These are phyloP conservation scores for Mycena sanguinolenta DNA, from an alignment of 768 basidiomycete genomes.

Conservation along the genomic window DNA sequence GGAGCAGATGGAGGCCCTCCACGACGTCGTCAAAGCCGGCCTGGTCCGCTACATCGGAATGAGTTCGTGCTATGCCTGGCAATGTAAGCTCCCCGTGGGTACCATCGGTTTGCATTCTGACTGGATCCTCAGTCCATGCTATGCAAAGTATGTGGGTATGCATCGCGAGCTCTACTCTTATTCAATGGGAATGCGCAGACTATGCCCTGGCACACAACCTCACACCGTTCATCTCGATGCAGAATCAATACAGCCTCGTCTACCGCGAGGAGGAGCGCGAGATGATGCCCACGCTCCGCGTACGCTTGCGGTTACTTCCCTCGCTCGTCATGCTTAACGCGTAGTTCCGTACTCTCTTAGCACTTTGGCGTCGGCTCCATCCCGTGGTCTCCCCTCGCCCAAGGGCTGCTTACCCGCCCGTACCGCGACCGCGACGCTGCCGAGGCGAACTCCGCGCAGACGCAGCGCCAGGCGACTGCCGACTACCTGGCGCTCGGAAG, in stretches of 20 bases:
- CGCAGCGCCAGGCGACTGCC: too few relatives aligned
- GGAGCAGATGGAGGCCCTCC: conserved; percentile 71
- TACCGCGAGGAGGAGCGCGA: conserved; percentile 74
- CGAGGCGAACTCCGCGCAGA: too few relatives aligned
- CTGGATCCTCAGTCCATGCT: conserved; percentile 68
- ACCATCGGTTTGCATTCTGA: background rate
- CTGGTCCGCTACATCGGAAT: conserved; percentile 73
- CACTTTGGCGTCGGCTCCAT: conserved; percentile 56
- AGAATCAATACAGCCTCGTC: conserved; percentile 69
- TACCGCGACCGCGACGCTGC: too few relatives aligned
- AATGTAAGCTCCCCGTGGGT: conserved; percentile 50
- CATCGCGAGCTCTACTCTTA: conserved; percentile 3
- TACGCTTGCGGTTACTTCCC: too few relatives aligned
- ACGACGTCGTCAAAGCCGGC: conserved; percentile 74
- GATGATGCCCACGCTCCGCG: conserved; percentile 61
- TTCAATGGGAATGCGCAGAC: conserved; percentile 51
- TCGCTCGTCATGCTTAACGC: too few relatives aligned
- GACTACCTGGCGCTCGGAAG: too few relatives aligned
- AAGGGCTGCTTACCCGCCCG: background rate
- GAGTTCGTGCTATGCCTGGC: conserved; percentile 68
- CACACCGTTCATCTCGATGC: conserved; percentile 77
- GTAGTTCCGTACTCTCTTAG: conserved; percentile 28
- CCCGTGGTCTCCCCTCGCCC: conserved; percentile 1
- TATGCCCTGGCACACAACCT: conserved; percentile 70
- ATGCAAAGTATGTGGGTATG: conserved; percentile 60